Conservation (phyloP, 768 basidiomycete genomes). For the Lactarius hatsudake region DNA sequence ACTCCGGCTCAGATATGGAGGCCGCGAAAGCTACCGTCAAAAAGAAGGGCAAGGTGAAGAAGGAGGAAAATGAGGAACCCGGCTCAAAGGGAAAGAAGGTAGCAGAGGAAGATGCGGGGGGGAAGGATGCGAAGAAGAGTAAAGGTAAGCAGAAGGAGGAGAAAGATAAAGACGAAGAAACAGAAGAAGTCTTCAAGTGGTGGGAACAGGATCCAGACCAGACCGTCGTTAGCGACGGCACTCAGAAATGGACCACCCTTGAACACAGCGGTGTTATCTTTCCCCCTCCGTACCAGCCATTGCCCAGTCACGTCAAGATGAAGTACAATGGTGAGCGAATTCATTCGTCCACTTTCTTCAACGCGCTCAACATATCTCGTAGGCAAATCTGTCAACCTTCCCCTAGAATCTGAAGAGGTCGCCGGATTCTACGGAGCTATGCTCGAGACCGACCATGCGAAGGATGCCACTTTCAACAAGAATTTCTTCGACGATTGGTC, state of each 20-base stretch:
- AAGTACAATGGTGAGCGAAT: slow-evolving; percentile 77
- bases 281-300: slow-evolving; percentile 87
- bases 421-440: slow-evolving; percentile 94
- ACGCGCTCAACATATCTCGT: slow-evolving; percentile 10
- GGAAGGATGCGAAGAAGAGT: slow-evolving; percentile 38
- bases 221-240: slow-evolving; percentile 68
- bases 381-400: slow-evolving; percentile 80
- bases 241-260: slow-evolving; percentile 91
- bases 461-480: slow-evolving; percentile 83
- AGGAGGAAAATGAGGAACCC: slow-evolving; percentile 40
- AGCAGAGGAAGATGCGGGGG: slow-evolving; percentile 8
- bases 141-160: slow-evolving; percentile 56
- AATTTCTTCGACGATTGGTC: slow-evolving; percentile 96
- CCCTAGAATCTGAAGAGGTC: slow-evolving; percentile 90
- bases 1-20: slow-evolving; percentile 42
- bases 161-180: slow-evolving; percentile 58
- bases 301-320: slow-evolving; percentile 86
- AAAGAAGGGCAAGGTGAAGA: slow-evolving; percentile 44
- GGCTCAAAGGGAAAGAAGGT: slow-evolving; percentile 42
- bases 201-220: slow-evolving; percentile 61
- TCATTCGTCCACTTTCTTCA: slow-evolving; percentile 18
- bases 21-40: slow-evolving; percentile 43
- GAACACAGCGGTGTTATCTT: slow-evolving; percentile 95
- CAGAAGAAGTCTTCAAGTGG: slow-evolving; percentile 77
- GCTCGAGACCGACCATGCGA: slow-evolving; percentile 88